Percentiles rank a stretch among this genome's conserved stretches.
These are phyloP conservation scores for Chaetomiaceae sp. DNA, from an alignment of 2,329 filamentous ascomycete species.

Conservation along the genomic window DNA sequence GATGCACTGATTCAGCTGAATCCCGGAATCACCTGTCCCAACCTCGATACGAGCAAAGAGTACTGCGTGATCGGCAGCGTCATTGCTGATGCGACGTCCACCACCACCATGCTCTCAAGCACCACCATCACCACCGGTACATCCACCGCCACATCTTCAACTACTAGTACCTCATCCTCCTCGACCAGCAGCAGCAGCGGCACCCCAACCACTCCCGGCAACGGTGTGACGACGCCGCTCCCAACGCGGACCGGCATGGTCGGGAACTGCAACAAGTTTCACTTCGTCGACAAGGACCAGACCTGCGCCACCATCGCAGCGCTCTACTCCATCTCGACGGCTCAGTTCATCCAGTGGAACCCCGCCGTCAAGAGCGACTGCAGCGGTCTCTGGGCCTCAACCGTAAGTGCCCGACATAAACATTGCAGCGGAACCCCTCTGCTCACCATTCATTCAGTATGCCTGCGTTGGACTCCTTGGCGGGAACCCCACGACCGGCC, in stretches of 20 bases:
- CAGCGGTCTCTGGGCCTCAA: constrained; percentile 10
- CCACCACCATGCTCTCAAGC: constrained; percentile 8
- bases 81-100: constrained; percentile 11
- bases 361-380: constrained; percentile 7
- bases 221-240: constrained; percentile 27
- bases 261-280: constrained; percentile 15
- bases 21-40: constrained; percentile 15
- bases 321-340: constrained; percentile 4
- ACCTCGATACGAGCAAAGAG: constrained; percentile 1
- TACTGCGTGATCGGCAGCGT: constrained; percentile 19
- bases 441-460: background rate
- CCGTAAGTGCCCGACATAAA: background rate
- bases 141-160: background rate
- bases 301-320: constrained; percentile 11
- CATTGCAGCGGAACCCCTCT: background rate
- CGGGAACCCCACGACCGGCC: background rate
- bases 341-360: constrained; percentile 11
- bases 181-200: background rate
- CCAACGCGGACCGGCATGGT: constrained; percentile 29
- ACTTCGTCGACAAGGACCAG: constrained; percentile 7
- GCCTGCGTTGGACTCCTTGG: constrained; percentile 7
- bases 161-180: background rate
- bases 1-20: constrained; percentile 19
- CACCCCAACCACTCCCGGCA: constrained; percentile 7
- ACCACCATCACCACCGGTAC: background rate